Evolutionary conservation across 441 rosid genomes (phyloP).

Genomic region (Dalechampia spathulata): DNA sequence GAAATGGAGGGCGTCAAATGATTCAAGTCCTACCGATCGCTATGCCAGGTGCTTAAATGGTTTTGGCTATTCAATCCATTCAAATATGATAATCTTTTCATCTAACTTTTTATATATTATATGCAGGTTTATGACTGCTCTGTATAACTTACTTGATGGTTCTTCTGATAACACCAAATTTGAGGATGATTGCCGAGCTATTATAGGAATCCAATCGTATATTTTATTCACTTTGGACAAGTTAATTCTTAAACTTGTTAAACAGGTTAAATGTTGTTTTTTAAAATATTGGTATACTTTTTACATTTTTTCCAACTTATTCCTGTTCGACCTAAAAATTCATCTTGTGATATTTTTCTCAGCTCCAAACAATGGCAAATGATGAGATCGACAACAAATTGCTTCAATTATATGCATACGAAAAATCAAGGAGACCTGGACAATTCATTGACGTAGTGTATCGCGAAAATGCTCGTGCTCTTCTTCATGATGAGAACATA

Average conservation of each 20-base stretch:
- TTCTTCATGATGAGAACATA: conserved; percentile 83
- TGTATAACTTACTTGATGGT: conserved; percentile 92
- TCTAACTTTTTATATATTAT: conserved; percentile 6
- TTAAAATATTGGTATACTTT: neutral
- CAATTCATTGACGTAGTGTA: conserved; percentile 61
- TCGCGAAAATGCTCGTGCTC: conserved; percentile 80
- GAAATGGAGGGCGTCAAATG: conserved; percentile 85
- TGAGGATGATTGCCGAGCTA: conserved; percentile 96
- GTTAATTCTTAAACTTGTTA: conserved; percentile 83
- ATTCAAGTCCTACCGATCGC: conserved; percentile 59
- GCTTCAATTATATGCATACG: conserved; percentile 73
- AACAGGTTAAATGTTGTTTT: conserved; percentile 51
- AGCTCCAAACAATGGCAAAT: conserved; percentile 82
- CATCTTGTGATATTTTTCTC: conserved; percentile 15
- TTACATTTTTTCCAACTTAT: neutral
- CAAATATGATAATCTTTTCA: conserved; percentile 5
- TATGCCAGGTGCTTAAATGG: conserved; percentile 63
- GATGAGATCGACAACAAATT: conserved; percentile 92
- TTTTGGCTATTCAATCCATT: conserved; percentile 8
- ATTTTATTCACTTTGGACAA: conserved; percentile 93
- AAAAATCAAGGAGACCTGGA: conserved; percentile 72
- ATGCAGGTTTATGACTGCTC: conserved; percentile 89
- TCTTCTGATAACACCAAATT: conserved; percentile 91
- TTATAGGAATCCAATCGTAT: conserved; percentile 94
- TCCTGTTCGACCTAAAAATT: neutral